A percentile compares a stretch with the other conserved stretches of the same genome.
These are phyloP conservation scores for Xylariaceae sp. DNA, from an alignment of 2,329 filamentous ascomycete genomes.

Conservation along the genomic window DNA sequence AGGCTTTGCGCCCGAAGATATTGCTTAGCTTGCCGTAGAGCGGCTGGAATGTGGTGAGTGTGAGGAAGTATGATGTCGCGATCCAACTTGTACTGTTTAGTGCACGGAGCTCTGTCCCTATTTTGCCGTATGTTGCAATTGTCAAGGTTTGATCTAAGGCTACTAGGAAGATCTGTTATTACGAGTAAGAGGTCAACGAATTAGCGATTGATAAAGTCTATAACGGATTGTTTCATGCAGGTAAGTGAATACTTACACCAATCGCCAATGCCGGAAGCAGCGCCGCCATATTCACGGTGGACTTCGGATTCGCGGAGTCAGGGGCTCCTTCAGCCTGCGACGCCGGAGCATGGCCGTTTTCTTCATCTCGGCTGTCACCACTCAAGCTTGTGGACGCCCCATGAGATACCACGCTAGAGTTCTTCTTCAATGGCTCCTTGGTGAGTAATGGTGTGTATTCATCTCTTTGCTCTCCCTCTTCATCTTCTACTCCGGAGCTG, in stretches of 20 bases:
- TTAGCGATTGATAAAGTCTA: neutral
- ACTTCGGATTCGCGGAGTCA: no score
- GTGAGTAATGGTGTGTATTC: no score
- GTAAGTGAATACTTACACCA: constrained; percentile 16
- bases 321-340: no score
- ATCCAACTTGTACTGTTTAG: constrained; percentile 62
- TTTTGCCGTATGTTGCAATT: constrained; percentile 72
- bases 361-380: no score
- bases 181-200: neutral
- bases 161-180: constrained; percentile 62
- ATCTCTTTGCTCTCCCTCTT: no score
- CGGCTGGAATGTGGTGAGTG: constrained; percentile 42
- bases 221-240: neutral
- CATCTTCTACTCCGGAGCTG: no score
- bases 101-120: constrained; percentile 70
- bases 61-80: constrained; percentile 29
- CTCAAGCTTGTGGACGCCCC: no score
- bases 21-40: constrained; percentile 44
- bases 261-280: constrained; percentile 28
- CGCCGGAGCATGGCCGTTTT: no score
- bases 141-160: constrained; percentile 75
- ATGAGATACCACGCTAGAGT: no score
- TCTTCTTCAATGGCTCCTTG: no score
- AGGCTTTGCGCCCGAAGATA: constrained; percentile 44
- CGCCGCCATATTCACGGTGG: constrained; percentile 25